Conservation (phyloP, 768 basidiomycete genomes). For the Glaciozyma antarctica region DNA sequence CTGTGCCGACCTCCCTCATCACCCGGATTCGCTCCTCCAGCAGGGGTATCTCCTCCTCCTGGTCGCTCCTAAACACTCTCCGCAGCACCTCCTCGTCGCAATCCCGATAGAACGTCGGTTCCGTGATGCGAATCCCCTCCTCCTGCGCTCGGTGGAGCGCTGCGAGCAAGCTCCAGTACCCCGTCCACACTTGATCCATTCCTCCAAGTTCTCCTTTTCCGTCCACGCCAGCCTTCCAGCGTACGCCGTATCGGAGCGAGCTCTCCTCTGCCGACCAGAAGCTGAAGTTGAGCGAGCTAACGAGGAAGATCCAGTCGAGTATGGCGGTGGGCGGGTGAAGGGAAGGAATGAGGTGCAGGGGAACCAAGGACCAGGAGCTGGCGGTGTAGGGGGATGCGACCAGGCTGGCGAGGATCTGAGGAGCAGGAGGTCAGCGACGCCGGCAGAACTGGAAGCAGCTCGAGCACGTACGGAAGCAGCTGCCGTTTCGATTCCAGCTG, state of each 20-base stretch:
- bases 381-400: slow-evolving; percentile 9
- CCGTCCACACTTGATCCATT: slow-evolving; percentile 53
- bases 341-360: slow-evolving; percentile 3
- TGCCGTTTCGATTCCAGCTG: not conserved
- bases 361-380: slow-evolving; percentile 6
- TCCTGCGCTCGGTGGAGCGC: slow-evolving; percentile 77
- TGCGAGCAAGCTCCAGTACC: slow-evolving; percentile 81
- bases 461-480: not conserved
- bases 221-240: slow-evolving; percentile 64
- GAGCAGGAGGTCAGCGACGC: not conserved
- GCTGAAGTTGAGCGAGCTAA: slow-evolving; percentile 78
- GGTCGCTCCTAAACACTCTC: slow-evolving; percentile 39
- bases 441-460: not conserved
- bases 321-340: slow-evolving; percentile 1
- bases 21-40: slow-evolving; percentile 60
- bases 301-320: slow-evolving; percentile 78
- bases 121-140: slow-evolving; percentile 63
- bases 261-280: slow-evolving; percentile 71
- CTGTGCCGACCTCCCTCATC: slow-evolving; percentile 66
- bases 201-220: slow-evolving; percentile 39
- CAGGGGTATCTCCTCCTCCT: slow-evolving; percentile 59
- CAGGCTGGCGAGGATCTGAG: slow-evolving; percentile 6
- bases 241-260: slow-evolving; percentile 56
- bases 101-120: slow-evolving; percentile 59
- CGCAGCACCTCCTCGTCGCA: slow-evolving; percentile 45